phyloP scores from a whole-genome alignment of 495 filamentous ascomycete species.

The Evernia prunastri region DNA sequence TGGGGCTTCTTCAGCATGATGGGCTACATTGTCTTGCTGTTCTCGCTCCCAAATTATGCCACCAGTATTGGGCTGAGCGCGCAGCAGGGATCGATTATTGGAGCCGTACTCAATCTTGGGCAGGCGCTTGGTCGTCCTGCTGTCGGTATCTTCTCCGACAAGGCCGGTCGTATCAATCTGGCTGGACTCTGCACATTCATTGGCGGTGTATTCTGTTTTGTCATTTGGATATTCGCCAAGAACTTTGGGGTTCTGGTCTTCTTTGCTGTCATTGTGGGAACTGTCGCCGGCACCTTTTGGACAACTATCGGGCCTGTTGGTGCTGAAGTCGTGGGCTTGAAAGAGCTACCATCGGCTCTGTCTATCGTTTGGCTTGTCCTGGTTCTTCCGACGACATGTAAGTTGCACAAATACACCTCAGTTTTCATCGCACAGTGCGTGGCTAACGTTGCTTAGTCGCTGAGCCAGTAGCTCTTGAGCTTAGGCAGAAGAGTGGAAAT shows the following conservation, averaged over 20 bases:
- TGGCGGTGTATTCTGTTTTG: constrained; percentile 53
- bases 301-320: constrained; percentile 63
- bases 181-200: constrained; percentile 54
- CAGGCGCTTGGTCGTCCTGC: constrained; percentile 58
- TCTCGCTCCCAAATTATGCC: constrained; percentile 66
- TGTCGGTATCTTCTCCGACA: constrained; percentile 63
- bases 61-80: constrained; percentile 53
- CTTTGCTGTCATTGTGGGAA: constrained; percentile 57
- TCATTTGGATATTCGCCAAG: constrained; percentile 63
- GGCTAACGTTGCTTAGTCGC: constrained; percentile 35
- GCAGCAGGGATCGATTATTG: constrained; percentile 56
- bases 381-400: constrained; percentile 61
- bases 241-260: constrained; percentile 56
- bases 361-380: constrained; percentile 73
- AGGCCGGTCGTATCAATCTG: constrained; percentile 60
- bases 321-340: constrained; percentile 70
- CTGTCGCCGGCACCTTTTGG: constrained; percentile 67
- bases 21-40: constrained; percentile 65
- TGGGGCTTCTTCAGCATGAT: constrained; percentile 64
- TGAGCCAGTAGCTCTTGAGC: constrained; percentile 60
- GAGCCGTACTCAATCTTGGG: constrained; percentile 62
- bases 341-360: constrained; percentile 62
- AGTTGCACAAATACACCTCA: constrained; percentile 16
- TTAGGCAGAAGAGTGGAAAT: constrained; percentile 40
- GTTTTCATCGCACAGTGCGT: background rate